A percentile compares a stretch with the other conserved stretches of the same genome.
Evolutionary conservation across 208 protist species (phyloP).

Genomic region (Wallacemonas sp.): DNA sequence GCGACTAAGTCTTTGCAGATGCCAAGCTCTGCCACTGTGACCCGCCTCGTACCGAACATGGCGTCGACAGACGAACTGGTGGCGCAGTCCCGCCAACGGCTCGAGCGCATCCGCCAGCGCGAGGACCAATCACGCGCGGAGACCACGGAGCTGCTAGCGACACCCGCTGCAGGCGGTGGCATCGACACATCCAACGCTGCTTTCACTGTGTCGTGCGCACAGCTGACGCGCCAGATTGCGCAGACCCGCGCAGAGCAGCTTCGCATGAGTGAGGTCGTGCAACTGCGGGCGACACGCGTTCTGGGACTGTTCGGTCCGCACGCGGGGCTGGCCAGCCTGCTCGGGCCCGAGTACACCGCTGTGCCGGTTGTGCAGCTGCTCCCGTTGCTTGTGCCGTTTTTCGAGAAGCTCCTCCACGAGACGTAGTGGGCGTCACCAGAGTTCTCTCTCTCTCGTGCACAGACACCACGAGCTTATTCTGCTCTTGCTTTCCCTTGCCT

Average conservation of each 20-base stretch:
- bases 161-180: background rate
- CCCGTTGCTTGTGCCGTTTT: constrained; percentile 26
- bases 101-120: constrained; percentile 13
- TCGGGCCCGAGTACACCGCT: constrained; percentile 27
- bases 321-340: constrained; percentile 21
- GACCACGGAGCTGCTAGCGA: background rate
- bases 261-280: constrained; percentile 14
- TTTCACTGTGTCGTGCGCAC: constrained; percentile 27
- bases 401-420: constrained; percentile 32
- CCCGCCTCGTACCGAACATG: too few species aligned
- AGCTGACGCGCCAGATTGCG: constrained; percentile 24
- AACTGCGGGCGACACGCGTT: constrained; percentile 25
- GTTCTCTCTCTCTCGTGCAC: constrained; percentile 18
- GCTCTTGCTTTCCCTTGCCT: background rate
- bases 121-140: background rate
- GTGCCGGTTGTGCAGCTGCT: constrained; percentile 39
- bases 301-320: constrained; percentile 31
- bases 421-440: background rate
- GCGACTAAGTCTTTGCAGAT: too few species aligned
- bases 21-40: too few species aligned
- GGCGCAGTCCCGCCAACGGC: constrained; percentile 23
- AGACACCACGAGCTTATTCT: background rate
- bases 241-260: constrained; percentile 28
- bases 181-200: constrained; percentile 6
- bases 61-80: too few species aligned